phyloP scores from a whole-genome alignment of 768 basidiomycete species.

The Mycena crocata region DNA sequence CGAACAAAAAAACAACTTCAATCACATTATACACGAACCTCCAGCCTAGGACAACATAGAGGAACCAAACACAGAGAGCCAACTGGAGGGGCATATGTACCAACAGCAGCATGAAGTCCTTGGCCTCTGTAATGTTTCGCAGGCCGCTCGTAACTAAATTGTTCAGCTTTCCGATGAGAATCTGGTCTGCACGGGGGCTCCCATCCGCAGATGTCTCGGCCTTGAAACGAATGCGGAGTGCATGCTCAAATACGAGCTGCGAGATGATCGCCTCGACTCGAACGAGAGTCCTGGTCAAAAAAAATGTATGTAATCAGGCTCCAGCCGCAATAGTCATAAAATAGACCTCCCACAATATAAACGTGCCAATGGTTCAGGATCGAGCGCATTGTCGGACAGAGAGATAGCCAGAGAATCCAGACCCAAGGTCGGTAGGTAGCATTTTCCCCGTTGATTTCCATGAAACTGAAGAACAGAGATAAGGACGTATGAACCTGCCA shows the following conservation, averaged over 20 bases:
- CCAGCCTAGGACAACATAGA: constrained; percentile 46
- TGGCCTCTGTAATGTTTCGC: constrained; percentile 45
- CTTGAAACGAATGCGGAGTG: constrained; percentile 64
- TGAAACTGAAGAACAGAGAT: constrained; percentile 43
- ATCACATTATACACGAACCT: constrained; percentile 29
- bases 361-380: constrained; percentile 58
- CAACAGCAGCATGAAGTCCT: constrained; percentile 35
- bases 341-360: constrained; percentile 51
- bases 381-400: constrained; percentile 50
- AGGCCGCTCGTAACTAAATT: constrained; percentile 57
- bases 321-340: not conserved
- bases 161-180: constrained; percentile 56
- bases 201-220: constrained; percentile 41
- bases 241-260: constrained; percentile 66
- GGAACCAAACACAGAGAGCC: constrained; percentile 37
- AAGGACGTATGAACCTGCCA: not conserved
- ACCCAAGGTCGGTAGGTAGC: constrained; percentile 62
- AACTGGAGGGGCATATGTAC: constrained; percentile 38
- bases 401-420: constrained; percentile 56
- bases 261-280: constrained; percentile 54
- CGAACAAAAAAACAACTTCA: not conserved
- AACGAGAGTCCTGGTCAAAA: constrained; percentile 51
- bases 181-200: constrained; percentile 16
- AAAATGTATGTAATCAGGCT: not conserved
- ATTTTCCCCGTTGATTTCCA: constrained; percentile 56